Percentiles rank a stretch among this genome's conserved stretches.
These are phyloP conservation scores for Rosa lucieae DNA, from an alignment of 306 rosid species.

Conservation along the genomic window DNA sequence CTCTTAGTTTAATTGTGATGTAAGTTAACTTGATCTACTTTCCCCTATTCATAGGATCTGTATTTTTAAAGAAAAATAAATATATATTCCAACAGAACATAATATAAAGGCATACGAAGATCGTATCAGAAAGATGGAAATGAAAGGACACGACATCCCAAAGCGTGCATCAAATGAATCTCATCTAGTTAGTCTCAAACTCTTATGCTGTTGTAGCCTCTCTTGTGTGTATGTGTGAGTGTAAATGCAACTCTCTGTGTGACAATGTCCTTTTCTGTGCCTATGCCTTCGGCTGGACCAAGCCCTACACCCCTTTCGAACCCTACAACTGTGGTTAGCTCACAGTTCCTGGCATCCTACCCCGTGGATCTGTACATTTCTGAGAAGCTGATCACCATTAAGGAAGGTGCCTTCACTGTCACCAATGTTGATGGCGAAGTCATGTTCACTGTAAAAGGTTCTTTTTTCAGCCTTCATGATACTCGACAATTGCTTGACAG, in stretches of 20 bases:
- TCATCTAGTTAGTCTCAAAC: neutral
- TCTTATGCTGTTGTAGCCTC: neutral
- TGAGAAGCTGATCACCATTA: slow-evolving; percentile 32
- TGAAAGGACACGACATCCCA: neutral
- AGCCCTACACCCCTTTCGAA: slow-evolving; percentile 15
- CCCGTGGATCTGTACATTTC: slow-evolving; percentile 35
- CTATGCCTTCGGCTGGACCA: slow-evolving; percentile 7
- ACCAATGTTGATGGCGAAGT: slow-evolving; percentile 35
- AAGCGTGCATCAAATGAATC: neutral
- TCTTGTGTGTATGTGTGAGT: neutral
- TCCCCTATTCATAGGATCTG: neutral
- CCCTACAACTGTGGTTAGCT: slow-evolving; percentile 29
- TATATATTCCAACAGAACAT: neutral
- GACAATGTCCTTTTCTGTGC: slow-evolving; percentile 6
- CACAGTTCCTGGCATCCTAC: slow-evolving; percentile 32
- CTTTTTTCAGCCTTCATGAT: slow-evolving; percentile 37
- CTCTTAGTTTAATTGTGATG: neutral
- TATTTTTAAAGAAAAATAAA: neutral
- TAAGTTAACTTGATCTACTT: neutral
- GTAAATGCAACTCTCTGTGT: neutral
- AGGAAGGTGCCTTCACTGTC: slow-evolving; percentile 37
- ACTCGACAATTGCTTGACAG: slow-evolving; percentile 32
- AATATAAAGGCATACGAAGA: neutral
- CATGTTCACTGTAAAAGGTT: slow-evolving; percentile 40
- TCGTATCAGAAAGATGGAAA: neutral